Conservation (phyloP, 2,329 filamentous ascomycete genomes). For the Apiospora rasikravindrae region DNA sequence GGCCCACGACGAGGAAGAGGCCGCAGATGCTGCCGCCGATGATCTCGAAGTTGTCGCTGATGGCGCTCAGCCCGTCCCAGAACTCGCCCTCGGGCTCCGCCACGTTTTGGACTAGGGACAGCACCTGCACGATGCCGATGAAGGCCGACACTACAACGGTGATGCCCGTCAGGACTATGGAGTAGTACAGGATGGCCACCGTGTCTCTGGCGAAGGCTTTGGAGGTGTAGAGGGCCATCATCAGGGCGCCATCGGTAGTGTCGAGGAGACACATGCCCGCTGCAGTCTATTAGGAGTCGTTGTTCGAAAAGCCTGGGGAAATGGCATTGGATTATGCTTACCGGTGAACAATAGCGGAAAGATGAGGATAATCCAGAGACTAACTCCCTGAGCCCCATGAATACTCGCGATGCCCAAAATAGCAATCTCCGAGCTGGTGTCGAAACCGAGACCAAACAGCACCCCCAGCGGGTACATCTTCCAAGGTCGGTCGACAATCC, state of each 20-base stretch:
- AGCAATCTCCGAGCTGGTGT: slow-evolving; percentile 93
- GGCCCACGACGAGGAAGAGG: slow-evolving; percentile 78
- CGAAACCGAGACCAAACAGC: slow-evolving; percentile 90
- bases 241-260: slow-evolving; percentile 89
- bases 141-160: slow-evolving; percentile 85
- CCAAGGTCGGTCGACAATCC: slow-evolving; percentile 77
- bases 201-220: slow-evolving; percentile 78
- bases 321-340: slow-evolving; percentile 41
- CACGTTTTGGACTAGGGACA: slow-evolving; percentile 79
- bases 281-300: slow-evolving; percentile 35
- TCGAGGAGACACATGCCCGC: slow-evolving; percentile 95
- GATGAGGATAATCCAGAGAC: slow-evolving; percentile 91
- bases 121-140: slow-evolving; percentile 83
- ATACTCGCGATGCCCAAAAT: slow-evolving; percentile 89
- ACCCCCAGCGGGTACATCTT: slow-evolving; percentile 95
- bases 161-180: slow-evolving; percentile 81
- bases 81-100: slow-evolving; percentile 77
- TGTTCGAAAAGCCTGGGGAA: background rate
- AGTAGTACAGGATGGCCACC: slow-evolving; percentile 94
- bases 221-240: slow-evolving; percentile 92
- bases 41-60: slow-evolving; percentile 82
- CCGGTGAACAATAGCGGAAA: slow-evolving; percentile 90
- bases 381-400: slow-evolving; percentile 83
- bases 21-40: slow-evolving; percentile 88
- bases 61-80: slow-evolving; percentile 83